Base-by-base conservation (phyloP, 768 basidiomycete genomes). In the Tylopilus sp. region DNA sequence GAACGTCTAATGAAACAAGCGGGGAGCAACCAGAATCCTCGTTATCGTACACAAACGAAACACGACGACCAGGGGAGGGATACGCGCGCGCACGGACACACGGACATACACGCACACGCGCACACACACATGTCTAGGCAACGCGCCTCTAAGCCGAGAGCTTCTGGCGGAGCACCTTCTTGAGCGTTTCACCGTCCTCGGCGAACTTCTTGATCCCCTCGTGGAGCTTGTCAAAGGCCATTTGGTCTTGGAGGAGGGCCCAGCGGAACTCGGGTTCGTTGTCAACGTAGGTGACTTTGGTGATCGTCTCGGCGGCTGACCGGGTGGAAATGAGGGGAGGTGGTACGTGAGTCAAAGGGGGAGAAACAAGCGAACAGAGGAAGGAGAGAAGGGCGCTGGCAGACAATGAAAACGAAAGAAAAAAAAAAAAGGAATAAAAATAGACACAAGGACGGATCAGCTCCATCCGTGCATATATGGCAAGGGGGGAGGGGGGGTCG, bases 191-290 rank as follows among this genome's bases (percentile, higher is more conserved):
- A 51, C 92, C 93, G 65, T 98, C 97, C 76, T 90, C 93, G 45
- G 93, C 95, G 68, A 99, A 99, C 74, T 95, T 97, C 77, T 85
- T 86, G 78, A 99, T 97, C 63, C 97, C 97, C 75, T 98, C 92
- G 71, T 97, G 92, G 49, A 98, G 79, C 78, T 98, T 98, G 71
- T 98, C 95, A 68, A 93, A 95, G n/a, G 95, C 94, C 95, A 98
- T 97, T 67, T 79, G 74, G 72, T 98, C 95, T 65, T 93, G 81
- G 64, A 97, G 83, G 51, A 98, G 86, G 11, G 80, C 60, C 94
- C 94, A 97, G 53, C 91, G 86, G 91, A 98, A 98, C 66, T 93
- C 90, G 55, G 94, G 77, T 77, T 99, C 92, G 75, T 97, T 83
- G 77, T 98, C 83, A 69, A 99, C 65, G 79, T 65, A 98, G 20